Evolutionary conservation across 441 rosid genomes (phyloP), one percentile per base, ranked within the genome.

Genomic region (Arabidopsis lyrata): DNA sequence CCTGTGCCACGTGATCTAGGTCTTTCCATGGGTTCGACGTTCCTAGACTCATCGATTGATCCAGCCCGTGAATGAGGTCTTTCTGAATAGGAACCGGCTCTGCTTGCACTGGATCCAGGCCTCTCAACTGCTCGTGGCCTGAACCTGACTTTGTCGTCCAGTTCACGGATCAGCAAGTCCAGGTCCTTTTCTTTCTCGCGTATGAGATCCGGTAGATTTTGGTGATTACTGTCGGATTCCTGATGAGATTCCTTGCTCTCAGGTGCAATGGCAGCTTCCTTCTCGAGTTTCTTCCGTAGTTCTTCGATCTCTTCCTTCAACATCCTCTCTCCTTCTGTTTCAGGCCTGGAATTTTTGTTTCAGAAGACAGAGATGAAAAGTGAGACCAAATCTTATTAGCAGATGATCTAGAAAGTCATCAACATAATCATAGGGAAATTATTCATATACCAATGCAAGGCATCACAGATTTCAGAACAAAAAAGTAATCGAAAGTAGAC

Each of bases 61-160:
- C 95, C 98, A 70, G 86, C 81, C 34, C 74, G 88, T 24, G 99
- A 95, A 80, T 86, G 83, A 16, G 96, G 93, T 79, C 97, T 81
- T 58, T 93, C 99, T 20, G 87, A 71, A 77, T 78, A 86, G 72
- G 77, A 67, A 71, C 73, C 65, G 14, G 15, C 60, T 83, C 97
- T 91, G 55, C 74, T 70, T 78, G 70, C 81, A 78, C 66, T 15
- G 5, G 81, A 78, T 66, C 78, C 75, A 61, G 78, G 81, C 59
- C 81, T 78, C 59, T 92, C 97, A 13, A 63, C 54, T 13, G 87
- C 82, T 85, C 79, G 89, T 78, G 80, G 92, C 66, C 95, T 88
- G 84, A 90, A 87, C 77, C 92, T 86, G 78, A 87, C 78, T 80
- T 91, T 93, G 80, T 86, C 86, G 72, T 95, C 96, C 78, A 93